phyloP scores from a whole-genome alignment of 129 eudicot genomes.

The Flaveria ramosissima region DNA sequence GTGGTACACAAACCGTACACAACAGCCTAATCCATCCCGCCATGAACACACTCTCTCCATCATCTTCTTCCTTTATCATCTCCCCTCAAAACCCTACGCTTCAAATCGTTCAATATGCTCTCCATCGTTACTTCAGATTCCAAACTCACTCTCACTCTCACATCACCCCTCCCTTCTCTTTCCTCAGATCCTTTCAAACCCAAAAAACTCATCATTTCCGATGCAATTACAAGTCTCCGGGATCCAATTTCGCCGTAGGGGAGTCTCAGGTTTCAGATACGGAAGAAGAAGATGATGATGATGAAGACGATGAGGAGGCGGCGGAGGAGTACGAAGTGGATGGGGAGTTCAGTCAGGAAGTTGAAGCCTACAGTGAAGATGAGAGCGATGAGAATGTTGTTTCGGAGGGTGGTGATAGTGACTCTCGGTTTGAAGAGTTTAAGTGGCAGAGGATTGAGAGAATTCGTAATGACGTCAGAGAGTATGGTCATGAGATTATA shows the following conservation, averaged over 20 bases:
- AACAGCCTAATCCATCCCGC: constrained; percentile 71
- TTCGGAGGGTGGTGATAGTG: constrained; percentile 35
- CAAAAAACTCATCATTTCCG: constrained; percentile 24
- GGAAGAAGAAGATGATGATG: constrained; percentile 56
- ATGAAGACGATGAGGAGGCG: constrained; percentile 71
- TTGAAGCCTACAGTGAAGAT: constrained; percentile 48
- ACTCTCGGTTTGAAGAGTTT: constrained; percentile 56
- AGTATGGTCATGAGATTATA: constrained; percentile 74
- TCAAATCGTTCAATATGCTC: constrained; percentile 20
- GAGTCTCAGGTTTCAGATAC: constrained; percentile 64
- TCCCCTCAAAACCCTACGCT: constrained; percentile 39
- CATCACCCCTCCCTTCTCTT: constrained; percentile 29
- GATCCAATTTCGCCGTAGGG: constrained; percentile 40
- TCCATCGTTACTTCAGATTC: constrained; percentile 23
- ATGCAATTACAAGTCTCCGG: constrained; percentile 47
- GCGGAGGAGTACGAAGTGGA: constrained; percentile 69
- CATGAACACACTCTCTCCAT: constrained; percentile 60
- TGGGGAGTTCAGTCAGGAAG: constrained; percentile 33
- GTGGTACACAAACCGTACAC: constrained; percentile 27
- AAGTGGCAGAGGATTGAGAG: constrained; percentile 87
- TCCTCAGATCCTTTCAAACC: constrained; percentile 13
- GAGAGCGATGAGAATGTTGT: constrained; percentile 39
- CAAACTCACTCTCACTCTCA: constrained; percentile 7
- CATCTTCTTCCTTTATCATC: constrained; percentile 39
- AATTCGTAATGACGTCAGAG: constrained; percentile 67